Conservation (phyloP, 2,329 filamentous ascomycete species). For the Didymella arachidicola region DNA sequence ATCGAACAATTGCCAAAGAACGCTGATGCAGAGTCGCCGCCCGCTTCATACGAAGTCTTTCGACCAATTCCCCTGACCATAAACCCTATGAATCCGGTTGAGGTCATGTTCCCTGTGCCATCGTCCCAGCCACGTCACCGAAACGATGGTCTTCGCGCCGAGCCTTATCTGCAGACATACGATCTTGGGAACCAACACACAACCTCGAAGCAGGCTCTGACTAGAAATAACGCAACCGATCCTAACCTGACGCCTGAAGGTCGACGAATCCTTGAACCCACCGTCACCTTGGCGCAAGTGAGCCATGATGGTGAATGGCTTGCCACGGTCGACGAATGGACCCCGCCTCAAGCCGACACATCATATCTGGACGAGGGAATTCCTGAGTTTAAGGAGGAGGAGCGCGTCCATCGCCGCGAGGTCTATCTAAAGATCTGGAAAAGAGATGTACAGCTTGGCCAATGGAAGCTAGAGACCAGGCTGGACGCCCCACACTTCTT, state of each 20-base stretch:
- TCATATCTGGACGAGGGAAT: conserved; percentile 60
- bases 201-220: conserved; percentile 84
- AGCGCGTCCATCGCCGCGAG: conserved; percentile 66
- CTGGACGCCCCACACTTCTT: conserved; percentile 80
- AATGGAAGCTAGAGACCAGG: conserved; percentile 79
- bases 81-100: conserved; percentile 51
- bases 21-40: conserved; percentile 28
- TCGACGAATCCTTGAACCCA: conserved; percentile 76
- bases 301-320: conserved; percentile 87
- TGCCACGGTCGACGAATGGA: conserved; percentile 91
- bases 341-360: conserved; percentile 73
- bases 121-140: conserved; percentile 56
- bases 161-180: conserved; percentile 80
- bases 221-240: conserved; percentile 85
- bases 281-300: conserved; percentile 76
- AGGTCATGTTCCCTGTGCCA: conserved; percentile 60
- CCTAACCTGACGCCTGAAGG: conserved; percentile 77
- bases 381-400: conserved; percentile 52
- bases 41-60: conserved; percentile 34
- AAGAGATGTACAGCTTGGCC: conserved; percentile 62
- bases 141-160: conserved; percentile 44
- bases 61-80: conserved; percentile 49
- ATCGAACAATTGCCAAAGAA: conserved; percentile 37
- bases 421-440: conserved; percentile 92
- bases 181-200: conserved; percentile 82